phyloP scores from a whole-genome alignment of 2,329 filamentous ascomycete species.

The Ascochyta clinopodiicola region DNA sequence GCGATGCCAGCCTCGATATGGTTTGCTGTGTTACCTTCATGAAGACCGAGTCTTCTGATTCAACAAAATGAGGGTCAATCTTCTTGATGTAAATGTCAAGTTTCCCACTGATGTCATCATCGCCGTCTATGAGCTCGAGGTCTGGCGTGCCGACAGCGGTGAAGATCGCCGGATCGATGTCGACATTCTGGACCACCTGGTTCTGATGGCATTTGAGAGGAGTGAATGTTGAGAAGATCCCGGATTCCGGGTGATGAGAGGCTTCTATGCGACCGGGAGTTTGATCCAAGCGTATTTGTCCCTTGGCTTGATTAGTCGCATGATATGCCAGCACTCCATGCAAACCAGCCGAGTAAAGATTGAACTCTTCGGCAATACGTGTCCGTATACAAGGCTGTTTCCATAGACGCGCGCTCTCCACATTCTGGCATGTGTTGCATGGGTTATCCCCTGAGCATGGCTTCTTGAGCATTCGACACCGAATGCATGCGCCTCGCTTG shows the following conservation, averaged over 20 bases:
- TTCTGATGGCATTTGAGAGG: constrained; percentile 47
- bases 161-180: constrained; percentile 49
- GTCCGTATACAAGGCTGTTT: constrained; percentile 66
- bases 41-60: constrained; percentile 58
- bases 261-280: constrained; percentile 61
- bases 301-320: constrained; percentile 57
- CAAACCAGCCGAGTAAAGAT: constrained; percentile 62
- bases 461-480: constrained; percentile 70
- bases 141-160: constrained; percentile 35
- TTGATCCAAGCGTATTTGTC: constrained; percentile 56
- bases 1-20: constrained; percentile 40
- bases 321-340: constrained; percentile 61
- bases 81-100: constrained; percentile 62
- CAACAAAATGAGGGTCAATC: constrained; percentile 54
- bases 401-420: constrained; percentile 68
- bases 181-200: constrained; percentile 28
- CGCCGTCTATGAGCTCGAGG: constrained; percentile 58
- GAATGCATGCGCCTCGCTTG: constrained; percentile 66
- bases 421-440: constrained; percentile 64
- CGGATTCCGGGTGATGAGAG: constrained; percentile 56
- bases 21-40: constrained; percentile 57
- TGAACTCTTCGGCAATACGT: constrained; percentile 64
- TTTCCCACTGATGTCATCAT: constrained; percentile 60
- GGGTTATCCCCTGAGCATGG: constrained; percentile 67
- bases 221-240: constrained; percentile 57